Evolutionary conservation across 2,329 filamentous ascomycete genomes (phyloP).

Genomic region (Aureobasidium lini): DNA sequence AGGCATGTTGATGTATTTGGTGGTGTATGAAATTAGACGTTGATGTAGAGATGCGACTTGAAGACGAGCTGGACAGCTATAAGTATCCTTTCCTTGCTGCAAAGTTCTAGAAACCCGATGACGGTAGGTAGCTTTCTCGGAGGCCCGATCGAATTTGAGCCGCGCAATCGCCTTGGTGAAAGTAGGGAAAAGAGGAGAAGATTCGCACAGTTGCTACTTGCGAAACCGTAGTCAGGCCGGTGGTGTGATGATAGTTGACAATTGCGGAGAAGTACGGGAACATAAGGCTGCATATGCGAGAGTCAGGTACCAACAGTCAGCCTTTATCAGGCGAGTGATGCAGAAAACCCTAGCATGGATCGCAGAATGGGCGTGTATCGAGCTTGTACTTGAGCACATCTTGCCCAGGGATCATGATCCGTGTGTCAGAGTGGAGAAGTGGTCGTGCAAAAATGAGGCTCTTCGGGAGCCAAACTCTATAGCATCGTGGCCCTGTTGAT

Average conservation of each 20-base stretch:
- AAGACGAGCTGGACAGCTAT: background rate
- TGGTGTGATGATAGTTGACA: constrained; percentile 8
- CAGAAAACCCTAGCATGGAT: background rate
- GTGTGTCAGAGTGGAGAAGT: background rate
- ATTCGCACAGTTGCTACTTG: background rate
- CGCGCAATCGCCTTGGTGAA: background rate
- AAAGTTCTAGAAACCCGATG: constrained; percentile 7
- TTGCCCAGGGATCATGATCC: constrained; percentile 1
- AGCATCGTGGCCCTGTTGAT: constrained; percentile 1
- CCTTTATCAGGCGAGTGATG: background rate
- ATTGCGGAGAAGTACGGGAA: constrained; percentile 8
- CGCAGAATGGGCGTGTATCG: constrained; percentile 1
- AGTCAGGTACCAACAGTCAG: background rate
- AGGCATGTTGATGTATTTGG: background rate
- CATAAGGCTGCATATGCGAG: background rate
- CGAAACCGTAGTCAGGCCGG: constrained; percentile 3
- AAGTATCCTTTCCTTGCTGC: background rate
- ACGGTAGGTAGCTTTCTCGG: background rate
- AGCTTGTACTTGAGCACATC: background rate
- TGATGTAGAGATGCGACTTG: background rate
- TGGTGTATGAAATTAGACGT: background rate
- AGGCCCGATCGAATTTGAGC: background rate
- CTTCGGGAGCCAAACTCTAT: constrained; percentile 8
- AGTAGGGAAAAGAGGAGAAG: constrained; percentile 7
- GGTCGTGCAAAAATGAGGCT: constrained; percentile 5